Evolutionary conservation across 2,329 filamentous ascomycete genomes (phyloP), one percentile per base, ranked within the genome.

Genomic region (Talaromyces sp.): DNA sequence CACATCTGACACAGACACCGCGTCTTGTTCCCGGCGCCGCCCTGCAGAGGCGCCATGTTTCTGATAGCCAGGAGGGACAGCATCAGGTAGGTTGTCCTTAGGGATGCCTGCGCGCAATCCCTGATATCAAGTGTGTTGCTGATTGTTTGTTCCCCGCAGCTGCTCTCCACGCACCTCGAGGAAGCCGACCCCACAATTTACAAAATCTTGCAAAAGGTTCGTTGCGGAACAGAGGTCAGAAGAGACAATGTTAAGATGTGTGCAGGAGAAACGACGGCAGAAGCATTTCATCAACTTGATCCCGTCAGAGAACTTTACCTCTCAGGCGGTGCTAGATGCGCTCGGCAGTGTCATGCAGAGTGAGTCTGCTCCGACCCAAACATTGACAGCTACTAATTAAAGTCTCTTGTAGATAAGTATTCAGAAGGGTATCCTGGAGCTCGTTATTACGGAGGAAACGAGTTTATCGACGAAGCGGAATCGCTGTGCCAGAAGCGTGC

Each of bases 251-350:
- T 29, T 27, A 52, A n/a, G 49, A n/a, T 35, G 62, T 63, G 62
- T 63, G 56, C 68, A 96, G 91, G 95, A 99, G 82, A 98, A 98
- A 85, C 85, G 84, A 67, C 86, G 95, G 68, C 95, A 99, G 78
- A 96, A 96, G 78, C 92, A 98, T 77, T 99, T 97, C 72, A 96
- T 99, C 80, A 98, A 98, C 77, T 83, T 96, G 61, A 96, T 96
- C 67, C 92, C 92, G 21, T 96, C 92, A 7, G 92, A 96, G 79
- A 96, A 96, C 80, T 96, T 96, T 72, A 96, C 92, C 27, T 96
- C 92, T 8, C 90, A 96, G 76, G 91, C 92, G 31, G 92, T 96
- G 21, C 84, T 96, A 59, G 92, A 96, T 82, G 91, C 92, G 35
- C 82, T 96, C 63, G 92, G 92, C 66, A 96, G 91, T 81, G 89